phyloP scores from a whole-genome alignment of 352 stramenopile species.

The Pythium periplocum region DNA sequence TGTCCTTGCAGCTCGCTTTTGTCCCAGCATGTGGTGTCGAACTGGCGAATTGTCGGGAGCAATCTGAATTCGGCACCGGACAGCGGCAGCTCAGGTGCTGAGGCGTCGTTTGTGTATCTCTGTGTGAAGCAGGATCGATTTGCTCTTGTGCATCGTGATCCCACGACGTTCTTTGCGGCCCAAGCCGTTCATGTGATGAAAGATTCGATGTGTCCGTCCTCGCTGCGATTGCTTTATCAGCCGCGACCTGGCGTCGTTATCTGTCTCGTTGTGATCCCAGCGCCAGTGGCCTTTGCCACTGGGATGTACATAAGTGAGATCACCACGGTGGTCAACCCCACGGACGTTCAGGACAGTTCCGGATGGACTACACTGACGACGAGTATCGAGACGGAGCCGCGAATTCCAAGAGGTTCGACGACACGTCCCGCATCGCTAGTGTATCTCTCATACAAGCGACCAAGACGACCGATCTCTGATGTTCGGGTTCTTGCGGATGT shows the following conservation, averaged over 20 bases:
- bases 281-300: slow-evolving; percentile 7
- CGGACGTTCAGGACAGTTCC: neutral
- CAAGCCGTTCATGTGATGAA: slow-evolving; percentile 9
- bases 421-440: neutral
- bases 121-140: slow-evolving; percentile 15
- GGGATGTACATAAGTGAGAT: slow-evolving; percentile 18
- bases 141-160: slow-evolving; percentile 1
- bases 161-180: slow-evolving; percentile 2
- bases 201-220: slow-evolving; percentile 1
- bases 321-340: neutral
- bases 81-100: neutral
- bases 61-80: slow-evolving; percentile 6
- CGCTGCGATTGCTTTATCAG: slow-evolving; percentile 5
- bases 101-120: slow-evolving; percentile 5
- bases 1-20: slow-evolving; percentile 10
- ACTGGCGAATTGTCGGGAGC: slow-evolving; percentile 9
- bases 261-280: slow-evolving; percentile 3
- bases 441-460: slow-evolving; percentile 13
- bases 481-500: neutral
- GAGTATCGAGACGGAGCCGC: neutral
- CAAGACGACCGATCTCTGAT: slow-evolving; percentile 8
- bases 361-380: neutral
- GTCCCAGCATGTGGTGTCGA: slow-evolving; percentile 11
- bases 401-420: neutral
- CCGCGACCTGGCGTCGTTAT: slow-evolving; percentile 7